Percentiles rank a stretch among this genome's conserved stretches.
These are phyloP conservation scores for Pseudogymnoascus sp. DNA, from an alignment of 2,329 filamentous ascomycete species.

Conservation along the genomic window DNA sequence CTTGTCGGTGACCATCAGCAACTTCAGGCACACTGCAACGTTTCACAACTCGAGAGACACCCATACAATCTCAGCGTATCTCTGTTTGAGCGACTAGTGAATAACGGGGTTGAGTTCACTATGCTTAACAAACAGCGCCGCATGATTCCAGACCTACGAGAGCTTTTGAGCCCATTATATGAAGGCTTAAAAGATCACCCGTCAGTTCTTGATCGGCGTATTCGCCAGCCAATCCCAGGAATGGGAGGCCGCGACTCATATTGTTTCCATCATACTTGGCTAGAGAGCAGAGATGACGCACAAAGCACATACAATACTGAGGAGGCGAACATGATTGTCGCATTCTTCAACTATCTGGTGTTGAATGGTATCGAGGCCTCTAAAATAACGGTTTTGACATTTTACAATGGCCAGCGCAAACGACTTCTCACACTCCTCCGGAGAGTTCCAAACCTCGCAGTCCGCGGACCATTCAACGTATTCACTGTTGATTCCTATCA, in stretches of 20 bases:
- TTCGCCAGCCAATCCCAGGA: constrained; percentile 46
- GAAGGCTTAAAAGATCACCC: constrained; percentile 47
- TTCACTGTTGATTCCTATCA: constrained; percentile 84
- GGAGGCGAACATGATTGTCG: constrained; percentile 69
- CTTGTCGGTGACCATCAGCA: constrained; percentile 64
- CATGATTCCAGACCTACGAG: constrained; percentile 61
- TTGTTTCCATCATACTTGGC: constrained; percentile 57
- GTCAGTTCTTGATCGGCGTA: constrained; percentile 43
- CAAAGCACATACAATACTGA: constrained; percentile 58
- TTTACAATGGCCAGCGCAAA: constrained; percentile 78
- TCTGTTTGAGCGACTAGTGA: constrained; percentile 59
- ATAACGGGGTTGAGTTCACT: constrained; percentile 45
- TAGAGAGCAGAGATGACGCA: constrained; percentile 53
- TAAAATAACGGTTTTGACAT: constrained; percentile 73
- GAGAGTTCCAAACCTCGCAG: constrained; percentile 34
- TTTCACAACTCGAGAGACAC: constrained; percentile 43
- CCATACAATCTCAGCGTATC: constrained; percentile 56
- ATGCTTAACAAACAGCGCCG: constrained; percentile 52
- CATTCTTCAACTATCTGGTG: constrained; percentile 62
- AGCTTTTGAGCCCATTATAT: constrained; percentile 50
- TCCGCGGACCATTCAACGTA: constrained; percentile 41
- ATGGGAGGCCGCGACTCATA: constrained; percentile 53
- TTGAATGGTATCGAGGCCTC: constrained; percentile 51
- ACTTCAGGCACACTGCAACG: constrained; percentile 51
- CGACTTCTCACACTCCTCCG: constrained; percentile 43